Evolutionary conservation across 1,284 basidiomycete genomes (phyloP), one percentile per base, ranked within the genome.

Genomic region (Gomphus bonarii): DNA sequence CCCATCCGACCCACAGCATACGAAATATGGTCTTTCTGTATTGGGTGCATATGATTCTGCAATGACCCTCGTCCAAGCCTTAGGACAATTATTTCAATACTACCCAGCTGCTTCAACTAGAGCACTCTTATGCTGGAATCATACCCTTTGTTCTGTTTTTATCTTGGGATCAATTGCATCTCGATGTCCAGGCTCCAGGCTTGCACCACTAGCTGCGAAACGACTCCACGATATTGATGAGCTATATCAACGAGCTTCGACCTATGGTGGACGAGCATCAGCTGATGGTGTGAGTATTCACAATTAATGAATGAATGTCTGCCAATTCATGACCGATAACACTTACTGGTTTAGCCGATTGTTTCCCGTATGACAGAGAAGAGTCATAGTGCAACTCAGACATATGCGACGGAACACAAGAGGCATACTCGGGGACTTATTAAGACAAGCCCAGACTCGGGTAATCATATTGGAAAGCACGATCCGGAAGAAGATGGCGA

Each of bases 21-120:
- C 55, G 14, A 60, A 60, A 20, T 60, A 57, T 36, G 55, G 55
- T 22, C 59, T 57, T n/a, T 57, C 55, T 33, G 59, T 60, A 20
- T 47, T 50, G 12, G 55, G 55, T 11, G 48, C 59, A 3, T 51
- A 52, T 33, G 50, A 57, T 7, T 52, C 50, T 35, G 55, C 59
- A 12, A 60, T 60, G 59, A 53, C 43, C n/a, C 46, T 60, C 5
- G 40, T 60, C 11, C 55, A 60, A 9, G 33, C 43, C 10, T 25
- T 57, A 10, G 44, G 56, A 14, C 51, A 52, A 8, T 35, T 60
- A 22, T 60, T 49, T 28, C 50, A 49, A 28, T n/a, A 46, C 18
- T 30, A 60, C 31, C 57, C 50, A 20, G 50, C 40, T 10, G 20
- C 57, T 11, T 52, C 50, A 16, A 33, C 57, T 25, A 49, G 57